Base-by-base conservation (phyloP, 1,284 basidiomycete genomes). In the Bjerkandera adusta region DNA sequence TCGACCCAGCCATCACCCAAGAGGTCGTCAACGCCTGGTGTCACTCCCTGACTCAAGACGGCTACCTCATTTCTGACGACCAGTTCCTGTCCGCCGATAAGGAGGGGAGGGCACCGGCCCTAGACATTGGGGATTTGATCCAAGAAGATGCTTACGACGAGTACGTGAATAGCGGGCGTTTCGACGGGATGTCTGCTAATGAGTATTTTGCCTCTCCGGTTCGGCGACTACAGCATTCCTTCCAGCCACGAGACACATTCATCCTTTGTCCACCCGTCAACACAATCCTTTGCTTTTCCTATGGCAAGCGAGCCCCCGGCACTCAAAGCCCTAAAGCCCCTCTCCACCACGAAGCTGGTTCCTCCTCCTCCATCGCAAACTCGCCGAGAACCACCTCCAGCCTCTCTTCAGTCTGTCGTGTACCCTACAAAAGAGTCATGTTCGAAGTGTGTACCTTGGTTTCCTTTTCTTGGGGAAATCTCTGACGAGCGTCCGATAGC, bases 391-490 rank as follows among this genome's bases (percentile, higher is more conserved):
- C 69, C 33, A 11, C 36, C 70, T 11, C 67, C 73, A 4, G 62
- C 69, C 11, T 61, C 73, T 26, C 68, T 74, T 41, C 77, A 79
- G 45, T 76, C 72, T 26, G 78, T 88, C 24, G 77, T 86, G 10
- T 75, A 72, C 64, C 87, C 85, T 27, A 70, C 82, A 3, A 85
- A 80, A 62, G 85, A 87, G 47, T 75, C 80, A 7, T 89, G 86
- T 57, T 79, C 77, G 66, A 85, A 84, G 86, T 89, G 51, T 37
- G 80, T 20, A 35, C n/a, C 45, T 45, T 22, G 39, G 18, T 45
- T 39, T 41, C 34, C 18, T 49, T 47, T 47, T 37, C 34, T 16
- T 45, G 32, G 30, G 39, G 45, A 51, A 25, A 32, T 35, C 36
- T 44, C 44, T 42, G n/a, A 47, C 34, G 27, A 33, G 52, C 52